Conservation (phyloP, 2,329 filamentous ascomycete genomes). For the Colletotrichum cuscutae region DNA sequence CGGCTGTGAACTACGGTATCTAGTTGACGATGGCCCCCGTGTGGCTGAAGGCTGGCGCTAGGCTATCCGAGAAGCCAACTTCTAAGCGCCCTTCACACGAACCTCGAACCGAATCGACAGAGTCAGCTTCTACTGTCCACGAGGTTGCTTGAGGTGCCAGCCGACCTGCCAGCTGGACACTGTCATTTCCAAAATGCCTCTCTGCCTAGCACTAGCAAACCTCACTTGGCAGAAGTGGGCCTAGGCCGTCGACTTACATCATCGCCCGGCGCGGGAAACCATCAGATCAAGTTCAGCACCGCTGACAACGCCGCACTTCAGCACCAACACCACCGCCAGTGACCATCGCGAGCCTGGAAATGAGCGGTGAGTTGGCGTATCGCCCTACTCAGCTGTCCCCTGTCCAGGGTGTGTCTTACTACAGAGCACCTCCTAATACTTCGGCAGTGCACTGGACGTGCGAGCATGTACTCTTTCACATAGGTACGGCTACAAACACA, state of each 20-base stretch:
- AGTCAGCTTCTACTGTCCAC: background rate
- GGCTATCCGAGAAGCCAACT: conserved; percentile 10
- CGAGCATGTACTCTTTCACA: background rate
- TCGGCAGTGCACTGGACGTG: background rate
- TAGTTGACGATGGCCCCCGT: background rate
- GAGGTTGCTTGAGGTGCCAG: background rate
- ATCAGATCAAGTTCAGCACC: background rate
- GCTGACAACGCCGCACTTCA: background rate
- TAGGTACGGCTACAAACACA: background rate
- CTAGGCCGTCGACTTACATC: conserved; percentile 30
- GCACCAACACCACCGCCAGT: background rate
- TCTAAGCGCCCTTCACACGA: conserved; percentile 20
- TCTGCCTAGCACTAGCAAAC: conserved; percentile 18
- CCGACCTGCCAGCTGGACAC: background rate
- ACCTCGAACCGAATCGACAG: conserved; percentile 19
- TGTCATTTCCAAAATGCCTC: conserved; percentile 22
- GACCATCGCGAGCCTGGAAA: conserved; percentile 18
- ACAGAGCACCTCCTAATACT: conserved; percentile 5
- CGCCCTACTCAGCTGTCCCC: conserved; percentile 17
- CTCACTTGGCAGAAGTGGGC: conserved; percentile 23
- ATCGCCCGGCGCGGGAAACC: conserved; percentile 20
- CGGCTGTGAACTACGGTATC: background rate
- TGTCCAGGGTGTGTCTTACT: conserved; percentile 1
- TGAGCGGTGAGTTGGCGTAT: conserved; percentile 36
- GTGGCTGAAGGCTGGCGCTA: conserved; percentile 24